Base-by-base conservation (phyloP, 1,139 yeast species). In the Candida sp. region DNA sequence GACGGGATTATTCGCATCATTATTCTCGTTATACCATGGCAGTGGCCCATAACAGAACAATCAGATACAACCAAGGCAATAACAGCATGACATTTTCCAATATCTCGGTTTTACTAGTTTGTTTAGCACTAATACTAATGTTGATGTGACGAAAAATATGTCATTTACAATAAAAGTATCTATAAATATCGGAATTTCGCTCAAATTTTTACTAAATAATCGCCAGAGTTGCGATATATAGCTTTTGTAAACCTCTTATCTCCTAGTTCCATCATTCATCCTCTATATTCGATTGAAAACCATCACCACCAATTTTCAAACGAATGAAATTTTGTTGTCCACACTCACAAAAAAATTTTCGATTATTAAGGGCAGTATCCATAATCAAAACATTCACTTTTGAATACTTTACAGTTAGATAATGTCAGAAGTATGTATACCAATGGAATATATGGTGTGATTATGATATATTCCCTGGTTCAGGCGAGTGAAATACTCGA, bases 281-380 rank as follows among this genome's bases (percentile, higher is more conserved):
- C 19, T 15, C 19, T 15, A 15, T 15, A 15, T 15, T 15, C 19
- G 19, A 15, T 15, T 15, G 19, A 15, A 15, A 25, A 25, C 29
- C 11, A 25, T 25, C 29, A 25, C 29, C 29, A 25, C 29, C 29
- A 25, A 25, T 8, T 11, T 25, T 11, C 29, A 25, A 25, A 8
- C 29, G 29, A 25, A 25, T 25, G 29, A 25, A 25, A 25, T 25
- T 32, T 32, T 32, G 34, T 32, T 12, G 34, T 37, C 27, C 33
- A 37, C 39, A 30, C 33, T 37, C 39, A 29, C 39, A 37, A 29
- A 37, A 37, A 37, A 37, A 37, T 15, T 37, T 37, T 37, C 27
- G 21, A 15, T 37, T 25, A 25, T 25, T 11, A 25, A 15, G 22
- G 21, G 21, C 11, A 22, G 33, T 25, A 27, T n/a, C 39, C 11